Percentiles rank a stretch among this genome's conserved stretches.
These are phyloP conservation scores for Cryptococcus wingfieldii DNA, from an alignment of 1,284 basidiomycete genomes.

Conservation along the genomic window DNA sequence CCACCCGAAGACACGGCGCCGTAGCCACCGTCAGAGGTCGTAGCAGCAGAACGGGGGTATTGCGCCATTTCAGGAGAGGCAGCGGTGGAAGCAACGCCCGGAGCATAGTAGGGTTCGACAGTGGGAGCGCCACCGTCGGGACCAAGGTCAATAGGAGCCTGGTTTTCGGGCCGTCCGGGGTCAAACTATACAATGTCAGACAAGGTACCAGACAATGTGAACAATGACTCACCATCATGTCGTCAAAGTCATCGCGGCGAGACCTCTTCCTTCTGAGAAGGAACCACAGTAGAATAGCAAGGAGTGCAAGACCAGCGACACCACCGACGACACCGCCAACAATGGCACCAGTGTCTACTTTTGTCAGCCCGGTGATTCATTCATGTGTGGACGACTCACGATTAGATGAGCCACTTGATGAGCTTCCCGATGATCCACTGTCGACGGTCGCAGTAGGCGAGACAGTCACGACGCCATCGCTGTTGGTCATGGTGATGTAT, in stretches of 20 bases:
- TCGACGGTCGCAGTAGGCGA: constrained; percentile 7
- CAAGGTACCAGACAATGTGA: neutral
- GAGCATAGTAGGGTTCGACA: constrained; percentile 43
- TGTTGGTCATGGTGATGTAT: constrained; percentile 24
- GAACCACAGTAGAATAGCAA: constrained; percentile 37
- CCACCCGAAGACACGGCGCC: constrained; percentile 30
- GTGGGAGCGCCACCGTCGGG: constrained; percentile 29
- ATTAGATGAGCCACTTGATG: neutral
- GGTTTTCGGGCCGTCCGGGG: constrained; percentile 25
- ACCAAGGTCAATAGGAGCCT: constrained; percentile 36
- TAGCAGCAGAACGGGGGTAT: constrained; percentile 30
- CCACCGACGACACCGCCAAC: constrained; percentile 48
- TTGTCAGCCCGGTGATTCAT: neutral
- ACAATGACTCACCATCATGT: constrained; percentile 43
- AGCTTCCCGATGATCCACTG: constrained; percentile 1
- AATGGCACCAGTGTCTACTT: constrained; percentile 41
- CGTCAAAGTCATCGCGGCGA: constrained; percentile 46
- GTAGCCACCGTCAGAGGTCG: constrained; percentile 30
- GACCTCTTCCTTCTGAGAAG: constrained; percentile 37
- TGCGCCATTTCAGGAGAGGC: constrained; percentile 43
- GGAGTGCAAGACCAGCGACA: constrained; percentile 38
- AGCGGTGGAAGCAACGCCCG: constrained; percentile 35
- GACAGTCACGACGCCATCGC: constrained; percentile 16
- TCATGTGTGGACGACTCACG: neutral
- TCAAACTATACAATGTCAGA: constrained; percentile 33